phyloP scores from a whole-genome alignment of 1,284 basidiomycete genomes.

The Binderoboletus segoi region DNA sequence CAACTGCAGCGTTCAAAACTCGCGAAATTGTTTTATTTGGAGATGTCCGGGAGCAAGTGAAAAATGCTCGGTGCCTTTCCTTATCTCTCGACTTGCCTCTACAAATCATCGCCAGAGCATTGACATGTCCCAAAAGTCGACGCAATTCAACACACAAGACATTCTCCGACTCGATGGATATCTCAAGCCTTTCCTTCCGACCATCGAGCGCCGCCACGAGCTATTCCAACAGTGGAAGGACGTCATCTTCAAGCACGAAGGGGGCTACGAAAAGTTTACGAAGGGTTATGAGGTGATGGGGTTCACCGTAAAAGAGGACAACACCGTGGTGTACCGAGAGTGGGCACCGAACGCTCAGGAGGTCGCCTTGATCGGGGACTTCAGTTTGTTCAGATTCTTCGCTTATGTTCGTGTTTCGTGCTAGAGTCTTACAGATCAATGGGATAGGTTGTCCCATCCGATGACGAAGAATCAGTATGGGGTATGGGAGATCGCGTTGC shows the following conservation, averaged over 20 bases:
- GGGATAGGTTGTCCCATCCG: conserved; percentile 82
- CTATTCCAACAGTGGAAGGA: conserved; percentile 76
- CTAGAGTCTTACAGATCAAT: conserved; percentile 65
- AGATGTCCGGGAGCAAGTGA: conserved; percentile 4
- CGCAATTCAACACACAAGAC: conserved; percentile 54
- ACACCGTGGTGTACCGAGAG: conserved; percentile 84
- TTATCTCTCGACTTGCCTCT: conserved; percentile 9
- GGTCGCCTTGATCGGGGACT: conserved; percentile 91
- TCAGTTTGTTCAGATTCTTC: conserved; percentile 67
- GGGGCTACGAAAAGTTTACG: conserved; percentile 88
- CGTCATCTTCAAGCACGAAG: conserved; percentile 75
- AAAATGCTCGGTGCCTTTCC: conserved; percentile 12
- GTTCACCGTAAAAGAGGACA: conserved; percentile 70
- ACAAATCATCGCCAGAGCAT: not conserved
- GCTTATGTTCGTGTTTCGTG: not conserved
- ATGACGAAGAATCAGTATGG: conserved; percentile 91
- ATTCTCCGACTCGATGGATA: conserved; percentile 69
- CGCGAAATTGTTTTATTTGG: conserved; percentile 2
- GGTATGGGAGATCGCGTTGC: conserved; percentile 87
- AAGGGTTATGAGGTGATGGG: conserved; percentile 88
- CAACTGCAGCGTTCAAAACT: not conserved
- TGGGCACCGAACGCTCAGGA: conserved; percentile 93
- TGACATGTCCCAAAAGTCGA: conserved; percentile 37
- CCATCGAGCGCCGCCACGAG: conserved; percentile 74
- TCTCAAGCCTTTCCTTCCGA: conserved; percentile 74